Percentiles rank a stretch among this genome's conserved stretches.
phyloP scores from a whole-genome alignment of 78 protist genomes.

The Thecamonas trahens region DNA sequence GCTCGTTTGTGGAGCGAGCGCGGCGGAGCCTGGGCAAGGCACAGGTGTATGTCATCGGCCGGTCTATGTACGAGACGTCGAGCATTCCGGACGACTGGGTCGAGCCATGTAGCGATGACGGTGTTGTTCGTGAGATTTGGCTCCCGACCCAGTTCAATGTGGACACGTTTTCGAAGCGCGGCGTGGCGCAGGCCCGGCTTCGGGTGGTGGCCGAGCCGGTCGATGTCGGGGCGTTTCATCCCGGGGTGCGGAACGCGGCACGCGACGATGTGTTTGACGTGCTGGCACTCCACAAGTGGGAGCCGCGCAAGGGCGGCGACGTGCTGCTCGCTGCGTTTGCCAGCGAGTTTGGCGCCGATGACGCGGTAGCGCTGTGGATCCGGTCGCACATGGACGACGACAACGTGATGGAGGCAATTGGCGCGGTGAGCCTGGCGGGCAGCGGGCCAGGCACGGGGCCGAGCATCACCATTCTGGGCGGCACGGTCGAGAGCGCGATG shows the following conservation, averaged over 20 bases:
- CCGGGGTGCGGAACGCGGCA: not conserved
- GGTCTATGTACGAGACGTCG: conserved; percentile 38
- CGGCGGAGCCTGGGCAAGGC: not conserved
- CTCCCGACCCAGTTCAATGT: conserved; percentile 24
- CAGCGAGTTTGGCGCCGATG: not conserved
- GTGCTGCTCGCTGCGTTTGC: conserved; percentile 21
- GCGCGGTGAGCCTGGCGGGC: too few species aligned
- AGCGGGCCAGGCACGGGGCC: too few species aligned
- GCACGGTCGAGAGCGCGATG: too few species aligned
- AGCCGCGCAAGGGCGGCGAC: conserved; percentile 41
- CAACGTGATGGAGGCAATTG: too few species aligned
- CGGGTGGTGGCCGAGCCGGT: conserved; percentile 24
- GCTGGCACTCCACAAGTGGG: conserved; percentile 42
- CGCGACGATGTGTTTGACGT: not conserved
- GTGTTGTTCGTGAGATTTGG: conserved; percentile 29
- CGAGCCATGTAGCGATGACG: conserved; percentile 1
- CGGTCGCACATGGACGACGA: not conserved
- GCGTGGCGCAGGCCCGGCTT: conserved; percentile 12
- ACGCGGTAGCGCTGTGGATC: not conserved
- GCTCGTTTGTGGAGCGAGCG: not conserved
- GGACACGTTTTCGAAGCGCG: conserved; percentile 12
- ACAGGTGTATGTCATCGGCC: conserved; percentile 13
- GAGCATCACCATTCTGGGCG: too few species aligned
- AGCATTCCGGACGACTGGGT: conserved; percentile 21
- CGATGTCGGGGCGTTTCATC: conserved; percentile 13